These are phyloP conservation scores for Neophaeococcomyces mojaviensis DNA, from an alignment of 2,329 filamentous ascomycete species.

Conservation along the genomic window DNA sequence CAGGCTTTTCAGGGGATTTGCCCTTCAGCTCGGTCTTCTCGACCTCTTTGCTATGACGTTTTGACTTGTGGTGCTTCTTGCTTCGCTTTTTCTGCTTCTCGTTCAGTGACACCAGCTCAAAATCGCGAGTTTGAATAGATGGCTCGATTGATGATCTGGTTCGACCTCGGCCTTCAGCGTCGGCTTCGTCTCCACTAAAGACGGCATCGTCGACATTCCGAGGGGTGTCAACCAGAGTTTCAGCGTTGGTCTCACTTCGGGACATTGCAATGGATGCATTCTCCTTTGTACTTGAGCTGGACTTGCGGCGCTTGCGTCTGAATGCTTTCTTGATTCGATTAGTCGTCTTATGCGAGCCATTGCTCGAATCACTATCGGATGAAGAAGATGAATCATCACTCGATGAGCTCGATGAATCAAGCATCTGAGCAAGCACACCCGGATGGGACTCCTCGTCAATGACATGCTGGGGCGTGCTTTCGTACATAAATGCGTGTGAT, in stretches of 20 bases:
- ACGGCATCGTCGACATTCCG: conserved; percentile 17
- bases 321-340: conserved; percentile 71
- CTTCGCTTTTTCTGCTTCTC: conserved; percentile 25
- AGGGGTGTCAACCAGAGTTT: conserved; percentile 10
- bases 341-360: conserved; percentile 63
- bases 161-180: conserved; percentile 33
- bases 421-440: conserved; percentile 71
- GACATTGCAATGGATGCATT: conserved; percentile 39
- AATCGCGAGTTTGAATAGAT: conserved; percentile 37
- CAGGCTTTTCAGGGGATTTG: conserved; percentile 17
- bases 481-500: conserved; percentile 85
- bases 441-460: conserved; percentile 88
- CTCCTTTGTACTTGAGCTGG: conserved; percentile 63
- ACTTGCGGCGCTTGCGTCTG: conserved; percentile 66
- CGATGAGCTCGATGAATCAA: conserved; percentile 61
- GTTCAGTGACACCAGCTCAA: conserved; percentile 30
- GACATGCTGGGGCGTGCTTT: conserved; percentile 83
- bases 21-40: conserved; percentile 26
- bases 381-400: conserved; percentile 46
- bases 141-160: conserved; percentile 15
- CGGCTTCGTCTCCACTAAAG: conserved; percentile 48
- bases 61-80: conserved; percentile 24
- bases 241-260: conserved; percentile 21
- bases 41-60: conserved; percentile 11
- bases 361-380: conserved; percentile 62